These are phyloP conservation scores for Hansenula lynferdii DNA, from an alignment of 1,139 yeast species.

Conservation along the genomic window DNA sequence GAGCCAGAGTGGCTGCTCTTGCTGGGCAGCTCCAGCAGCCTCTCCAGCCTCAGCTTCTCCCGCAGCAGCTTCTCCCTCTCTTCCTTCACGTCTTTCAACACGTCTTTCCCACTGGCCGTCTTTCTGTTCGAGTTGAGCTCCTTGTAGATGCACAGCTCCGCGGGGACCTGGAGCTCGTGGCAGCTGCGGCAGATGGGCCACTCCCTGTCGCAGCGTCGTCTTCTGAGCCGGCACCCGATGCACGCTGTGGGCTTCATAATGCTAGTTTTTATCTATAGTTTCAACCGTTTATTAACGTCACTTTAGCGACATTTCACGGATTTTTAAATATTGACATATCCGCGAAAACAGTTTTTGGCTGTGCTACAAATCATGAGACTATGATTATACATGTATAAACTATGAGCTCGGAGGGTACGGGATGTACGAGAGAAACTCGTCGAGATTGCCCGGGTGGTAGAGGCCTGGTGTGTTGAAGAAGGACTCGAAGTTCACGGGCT, in stretches of 20 bases:
- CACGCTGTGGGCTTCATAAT: not conserved
- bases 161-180: not conserved
- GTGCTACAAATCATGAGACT: too few species aligned
- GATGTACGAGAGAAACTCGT: not conserved
- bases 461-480: constrained; percentile 2
- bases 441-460: not conserved
- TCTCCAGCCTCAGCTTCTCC: not conserved
- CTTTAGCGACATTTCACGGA: too few species aligned
- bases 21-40: not conserved
- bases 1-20: not conserved
- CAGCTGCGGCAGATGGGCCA: not conserved
- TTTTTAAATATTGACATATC: too few species aligned
- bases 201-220: not conserved
- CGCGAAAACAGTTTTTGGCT: too few species aligned
- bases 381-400: too few species aligned
- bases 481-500: not conserved
- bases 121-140: not conserved
- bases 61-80: not conserved
- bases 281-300: too few species aligned
- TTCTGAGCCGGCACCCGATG: constrained; percentile 1
- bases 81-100: not conserved
- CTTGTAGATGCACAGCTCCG: not conserved
- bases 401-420: not conserved
- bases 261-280: too few species aligned
- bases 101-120: not conserved